These are phyloP conservation scores for Monosporozyma unispora DNA, from an alignment of 805 yeast genomes.

Conservation along the genomic window DNA sequence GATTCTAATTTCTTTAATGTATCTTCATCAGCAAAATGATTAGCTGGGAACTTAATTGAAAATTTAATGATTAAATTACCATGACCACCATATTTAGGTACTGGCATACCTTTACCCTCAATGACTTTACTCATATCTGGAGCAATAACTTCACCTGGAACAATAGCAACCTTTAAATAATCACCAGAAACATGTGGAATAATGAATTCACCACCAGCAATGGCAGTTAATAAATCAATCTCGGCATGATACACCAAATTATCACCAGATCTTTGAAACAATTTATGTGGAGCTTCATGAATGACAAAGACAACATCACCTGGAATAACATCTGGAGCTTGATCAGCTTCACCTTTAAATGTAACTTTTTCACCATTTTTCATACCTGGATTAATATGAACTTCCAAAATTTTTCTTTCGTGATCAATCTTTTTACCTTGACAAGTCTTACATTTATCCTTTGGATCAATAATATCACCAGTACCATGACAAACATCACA, in stretches of 20 bases:
- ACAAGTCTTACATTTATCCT: slow-evolving; percentile 83
- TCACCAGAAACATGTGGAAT: slow-evolving; percentile 89
- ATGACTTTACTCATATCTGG: slow-evolving; percentile 78
- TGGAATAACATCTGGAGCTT: slow-evolving; percentile 87
- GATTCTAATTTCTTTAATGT: slow-evolving; percentile 63
- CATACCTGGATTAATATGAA: slow-evolving; percentile 96
- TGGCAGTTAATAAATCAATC: slow-evolving; percentile 85
- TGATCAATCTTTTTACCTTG: slow-evolving; percentile 76
- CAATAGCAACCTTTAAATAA: slow-evolving; percentile 68
- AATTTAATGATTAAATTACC: slow-evolving; percentile 87
- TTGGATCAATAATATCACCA: slow-evolving; percentile 80
- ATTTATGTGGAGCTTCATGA: slow-evolving; percentile 79
- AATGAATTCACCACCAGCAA: slow-evolving; percentile 90
- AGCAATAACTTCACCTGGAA: slow-evolving; percentile 87
- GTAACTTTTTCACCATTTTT: slow-evolving; percentile 83
- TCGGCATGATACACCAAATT: slow-evolving; percentile 80
- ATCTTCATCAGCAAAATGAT: slow-evolving; percentile 66
- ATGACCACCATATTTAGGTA: slow-evolving; percentile 74
- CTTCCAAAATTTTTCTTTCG: slow-evolving; percentile 90
- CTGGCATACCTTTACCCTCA: slow-evolving; percentile 96
- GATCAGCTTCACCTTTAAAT: slow-evolving; percentile 95
- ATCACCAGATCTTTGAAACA: slow-evolving; percentile 80
- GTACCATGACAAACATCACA: slow-evolving; percentile 90
- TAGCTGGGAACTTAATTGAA: slow-evolving; percentile 78
- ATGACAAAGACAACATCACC: slow-evolving; percentile 94